Evolutionary conservation across 345 rosid species (phyloP).

Genomic region (Mangifera indica): DNA sequence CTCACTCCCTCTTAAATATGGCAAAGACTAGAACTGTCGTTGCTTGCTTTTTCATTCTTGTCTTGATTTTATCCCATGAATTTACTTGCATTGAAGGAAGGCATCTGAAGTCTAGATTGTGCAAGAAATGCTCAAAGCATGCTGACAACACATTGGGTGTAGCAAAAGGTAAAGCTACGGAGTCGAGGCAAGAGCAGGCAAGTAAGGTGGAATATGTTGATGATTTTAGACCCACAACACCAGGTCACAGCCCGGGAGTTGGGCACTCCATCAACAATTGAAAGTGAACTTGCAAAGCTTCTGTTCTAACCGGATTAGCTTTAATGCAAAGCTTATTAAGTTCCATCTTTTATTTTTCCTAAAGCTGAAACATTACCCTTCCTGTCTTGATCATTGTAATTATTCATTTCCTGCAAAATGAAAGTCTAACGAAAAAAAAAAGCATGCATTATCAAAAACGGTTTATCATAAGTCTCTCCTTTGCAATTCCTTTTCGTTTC

Average conservation of each 20-base stretch:
- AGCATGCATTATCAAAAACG: not conserved
- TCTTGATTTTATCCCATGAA: slow-evolving; percentile 34
- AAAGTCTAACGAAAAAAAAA: not conserved
- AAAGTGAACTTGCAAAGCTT: not conserved
- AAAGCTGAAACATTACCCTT: no score
- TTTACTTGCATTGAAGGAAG: slow-evolving; percentile 33
- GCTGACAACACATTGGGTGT: slow-evolving; percentile 6
- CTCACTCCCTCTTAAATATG: slow-evolving; percentile 18
- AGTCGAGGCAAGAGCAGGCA: slow-evolving; percentile 17
- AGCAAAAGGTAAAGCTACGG: slow-evolving; percentile 1
- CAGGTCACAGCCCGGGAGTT: slow-evolving; percentile 53
- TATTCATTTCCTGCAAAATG: not conserved
- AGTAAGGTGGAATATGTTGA: slow-evolving; percentile 28
- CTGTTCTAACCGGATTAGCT: slow-evolving; percentile 10
- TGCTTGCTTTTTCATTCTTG: slow-evolving; percentile 25
- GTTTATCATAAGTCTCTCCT: no score
- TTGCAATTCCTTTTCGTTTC: not conserved
- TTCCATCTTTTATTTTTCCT: no score
- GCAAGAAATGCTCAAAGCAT: slow-evolving; percentile 20
- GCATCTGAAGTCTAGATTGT: slow-evolving; percentile 25
- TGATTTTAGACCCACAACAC: slow-evolving; percentile 42
- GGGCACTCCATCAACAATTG: slow-evolving; percentile 38
- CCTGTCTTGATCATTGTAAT: not conserved
- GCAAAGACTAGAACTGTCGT: slow-evolving; percentile 14
- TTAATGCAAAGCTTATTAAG: slow-evolving; percentile 3